Base-by-base conservation (phyloP, 768 basidiomycete species). In the Tulasnella sp. region DNA sequence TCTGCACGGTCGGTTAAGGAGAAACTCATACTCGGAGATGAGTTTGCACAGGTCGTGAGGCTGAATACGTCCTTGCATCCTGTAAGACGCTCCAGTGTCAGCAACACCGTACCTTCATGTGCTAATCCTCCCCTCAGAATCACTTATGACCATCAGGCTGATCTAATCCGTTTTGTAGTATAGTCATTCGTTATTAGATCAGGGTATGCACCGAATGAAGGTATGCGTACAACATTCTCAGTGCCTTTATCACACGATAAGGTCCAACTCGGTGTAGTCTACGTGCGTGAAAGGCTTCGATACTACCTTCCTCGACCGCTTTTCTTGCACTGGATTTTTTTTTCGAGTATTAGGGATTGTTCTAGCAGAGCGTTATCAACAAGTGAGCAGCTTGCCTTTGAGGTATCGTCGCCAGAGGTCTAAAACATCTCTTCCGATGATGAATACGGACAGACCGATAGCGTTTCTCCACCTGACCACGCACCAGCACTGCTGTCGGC, bases 201-300 rank as follows among this genome's bases (percentile, higher is more conserved):
- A n/a, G n/a, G n/a, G n/a, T n/a, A n/a, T n/a, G n/a, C n/a, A n/a
- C n/a, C n/a, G n/a, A n/a, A n/a, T n/a, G n/a, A n/a, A n/a, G n/a
- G n/a, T n/a, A n/a, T n/a, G n/a, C n/a, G n/a, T n/a, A n/a, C n/a
- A n/a, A n/a, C n/a, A n/a, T n/a, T n/a, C n/a, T n/a, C n/a, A n/a
- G n/a, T n/a, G n/a, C n/a, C n/a, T n/a, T n/a, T n/a, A 38, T 38
- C 15, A 38, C 15, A 38, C 34, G 34, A 50, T 50, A 11, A 59
- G 49, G 48, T 59, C 57, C 25, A 59, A 34, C 46, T 59, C 49
- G 22, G 48, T 42, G 12, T 34, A 51, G 34, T 59, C 57, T 30
- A 59, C 46, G 22, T 49, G 48, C 31, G 34, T 46, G 21, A 59
- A 59, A 17, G 57, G 57, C 22, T 51, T 49, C 8, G 30, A 38